Base-by-base conservation (phyloP, 805 yeast genomes). In the Pichia californica region DNA sequence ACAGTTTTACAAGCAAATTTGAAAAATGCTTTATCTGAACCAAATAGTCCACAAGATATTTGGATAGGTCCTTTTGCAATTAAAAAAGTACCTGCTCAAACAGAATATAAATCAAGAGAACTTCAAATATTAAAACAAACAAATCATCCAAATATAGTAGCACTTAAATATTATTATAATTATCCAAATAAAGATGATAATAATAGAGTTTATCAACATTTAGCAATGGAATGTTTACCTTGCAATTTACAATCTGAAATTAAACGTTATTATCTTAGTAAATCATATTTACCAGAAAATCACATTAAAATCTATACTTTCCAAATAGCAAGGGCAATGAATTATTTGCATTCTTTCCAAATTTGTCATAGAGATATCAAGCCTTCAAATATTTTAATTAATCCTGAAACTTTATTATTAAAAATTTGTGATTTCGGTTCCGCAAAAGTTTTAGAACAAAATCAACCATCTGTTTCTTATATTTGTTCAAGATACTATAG, bases 401-500 rank as follows among this genome's bases (percentile, higher is more conserved):
- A 85, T 53, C 91, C 93, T 6, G 58, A 70, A 10, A 71, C 76
- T 1, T 81, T 86, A 32, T 64, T 73, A 6, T 68, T 85, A 48
- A 85, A 85, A 59, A 81, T 85, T 40, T 85, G 94, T 63, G 95
- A 85, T 64, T 85, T 85, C 63, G 95, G 95, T 19, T 77, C 86
- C 33, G 94, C 95, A 6, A 85, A 85, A 61, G 79, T 79, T 59
- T 69, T 85, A 50, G 91, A 83, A 59, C 77, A 77, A 40, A 76
- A 78, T 50, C 89, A 84, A 60, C 86, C 93, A n/a, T 82, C 94
- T 1, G 96, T 89, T 50, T 83, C 96, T 40, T 93, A 93, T 61
- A 93, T 93, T 46, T 95, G 97, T 64, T 88, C 96, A 20, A 79
- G 99, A 56, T 93, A 88, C 63, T 89, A 89, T 65, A 76, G 97